Percentiles rank a stretch among this genome's conserved stretches.
phyloP scores from a whole-genome alignment of 2,329 filamentous ascomycete species.

The Aspergillus flavus region DNA sequence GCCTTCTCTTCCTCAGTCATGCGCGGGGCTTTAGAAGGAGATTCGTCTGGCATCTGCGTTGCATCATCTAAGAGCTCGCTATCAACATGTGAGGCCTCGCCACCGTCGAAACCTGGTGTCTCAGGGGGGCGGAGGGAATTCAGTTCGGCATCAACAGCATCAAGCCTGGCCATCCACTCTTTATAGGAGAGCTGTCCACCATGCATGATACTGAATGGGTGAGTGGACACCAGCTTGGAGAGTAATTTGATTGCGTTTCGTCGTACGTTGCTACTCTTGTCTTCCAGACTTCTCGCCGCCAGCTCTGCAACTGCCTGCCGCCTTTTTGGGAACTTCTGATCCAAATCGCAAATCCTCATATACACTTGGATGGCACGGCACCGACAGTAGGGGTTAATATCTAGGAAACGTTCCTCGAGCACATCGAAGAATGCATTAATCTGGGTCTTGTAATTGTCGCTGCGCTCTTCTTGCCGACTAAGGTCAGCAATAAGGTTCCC shows the following conservation, averaged over 20 bases:
- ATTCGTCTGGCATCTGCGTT: slow-evolving; percentile 71
- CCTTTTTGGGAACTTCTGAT: slow-evolving; percentile 92
- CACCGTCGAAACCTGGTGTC: slow-evolving; percentile 71
- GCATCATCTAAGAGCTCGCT: slow-evolving; percentile 82
- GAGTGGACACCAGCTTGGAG: slow-evolving; percentile 84
- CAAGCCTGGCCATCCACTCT: slow-evolving; percentile 81
- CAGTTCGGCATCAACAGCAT: slow-evolving; percentile 81
- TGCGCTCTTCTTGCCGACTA: slow-evolving; percentile 86
- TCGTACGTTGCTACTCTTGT: slow-evolving; percentile 97
- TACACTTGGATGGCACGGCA: slow-evolving; percentile 93
- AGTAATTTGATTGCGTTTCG: slow-evolving; percentile 94
- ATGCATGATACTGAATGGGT: slow-evolving; percentile 91
- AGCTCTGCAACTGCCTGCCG: slow-evolving; percentile 85
- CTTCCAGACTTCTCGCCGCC: slow-evolving; percentile 85
- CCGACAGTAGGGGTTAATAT: slow-evolving; percentile 94
- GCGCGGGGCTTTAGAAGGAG: slow-evolving; percentile 64
- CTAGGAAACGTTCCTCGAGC: slow-evolving; percentile 90
- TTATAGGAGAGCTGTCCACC: slow-evolving; percentile 81
- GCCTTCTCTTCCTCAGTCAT: slow-evolving; percentile 81
- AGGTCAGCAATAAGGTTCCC: slow-evolving; percentile 92
- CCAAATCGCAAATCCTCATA: slow-evolving; percentile 86
- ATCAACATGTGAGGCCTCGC: slow-evolving; percentile 71
- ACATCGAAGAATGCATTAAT: slow-evolving; percentile 97
- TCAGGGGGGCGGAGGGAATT: slow-evolving; percentile 76
- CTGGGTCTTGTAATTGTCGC: slow-evolving; percentile 91